Conservation (phyloP, 306 rosid species). For the Begonia masoniana region DNA sequence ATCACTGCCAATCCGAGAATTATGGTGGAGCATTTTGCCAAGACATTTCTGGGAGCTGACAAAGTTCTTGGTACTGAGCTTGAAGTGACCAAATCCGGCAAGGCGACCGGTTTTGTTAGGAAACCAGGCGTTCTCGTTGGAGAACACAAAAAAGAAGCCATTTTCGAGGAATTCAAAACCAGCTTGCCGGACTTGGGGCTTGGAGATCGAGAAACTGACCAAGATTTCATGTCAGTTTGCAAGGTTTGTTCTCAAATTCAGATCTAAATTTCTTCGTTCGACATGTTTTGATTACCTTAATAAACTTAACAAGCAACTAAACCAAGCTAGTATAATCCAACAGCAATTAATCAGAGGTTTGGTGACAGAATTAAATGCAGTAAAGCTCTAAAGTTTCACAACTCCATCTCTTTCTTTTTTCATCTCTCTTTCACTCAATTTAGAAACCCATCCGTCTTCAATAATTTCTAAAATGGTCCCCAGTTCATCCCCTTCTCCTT, state of each 20-base stretch:
- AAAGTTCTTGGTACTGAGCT: slow-evolving; percentile 74
- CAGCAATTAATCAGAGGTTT: too few relatives aligned
- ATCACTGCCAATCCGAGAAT: slow-evolving; percentile 72
- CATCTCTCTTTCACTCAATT: too few relatives aligned
- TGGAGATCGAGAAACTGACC: slow-evolving; percentile 69
- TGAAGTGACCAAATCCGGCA: slow-evolving; percentile 35
- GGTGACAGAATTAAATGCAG: too few relatives aligned
- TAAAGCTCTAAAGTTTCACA: too few relatives aligned
- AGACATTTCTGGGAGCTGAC: slow-evolving; percentile 57
- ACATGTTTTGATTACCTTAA: too few relatives aligned
- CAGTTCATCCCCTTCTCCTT: too few relatives aligned
- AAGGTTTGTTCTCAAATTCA: slow-evolving; percentile 32
- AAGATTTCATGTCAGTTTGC: slow-evolving; percentile 93
- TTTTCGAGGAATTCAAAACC: slow-evolving; percentile 43
- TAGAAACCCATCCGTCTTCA: too few relatives aligned
- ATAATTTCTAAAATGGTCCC: too few relatives aligned
- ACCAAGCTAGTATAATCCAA: too few relatives aligned
- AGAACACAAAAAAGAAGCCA: slow-evolving; percentile 46
- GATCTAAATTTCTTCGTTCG: too few relatives aligned
- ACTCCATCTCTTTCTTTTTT: too few relatives aligned
- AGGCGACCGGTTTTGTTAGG: slow-evolving; percentile 65
- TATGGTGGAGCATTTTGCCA: slow-evolving; percentile 78
- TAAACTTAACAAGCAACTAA: too few relatives aligned
- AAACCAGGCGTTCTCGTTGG: slow-evolving; percentile 75
- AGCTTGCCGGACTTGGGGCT: slow-evolving; percentile 68